Conservation (phyloP, 202 grass and related monocot species). For the Zoysia matrella region DNA sequence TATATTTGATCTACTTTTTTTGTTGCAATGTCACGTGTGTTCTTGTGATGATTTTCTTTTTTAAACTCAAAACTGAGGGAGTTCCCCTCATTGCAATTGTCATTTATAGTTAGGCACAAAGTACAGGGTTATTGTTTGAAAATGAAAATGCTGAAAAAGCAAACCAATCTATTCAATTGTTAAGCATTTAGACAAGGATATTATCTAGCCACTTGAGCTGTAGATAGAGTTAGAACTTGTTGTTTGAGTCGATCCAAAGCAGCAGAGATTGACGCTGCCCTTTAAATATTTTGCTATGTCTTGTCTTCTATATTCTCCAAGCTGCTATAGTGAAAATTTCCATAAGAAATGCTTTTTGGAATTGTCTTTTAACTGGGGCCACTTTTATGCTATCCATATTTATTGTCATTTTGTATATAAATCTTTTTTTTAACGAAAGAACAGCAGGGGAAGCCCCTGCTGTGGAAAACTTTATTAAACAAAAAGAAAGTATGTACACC, state of each 20-base stretch:
- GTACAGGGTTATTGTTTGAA: background rate
- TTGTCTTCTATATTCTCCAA: background rate
- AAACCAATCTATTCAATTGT: background rate
- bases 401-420: background rate
- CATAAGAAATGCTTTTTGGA: background rate
- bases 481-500: too few relatives aligned
- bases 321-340: background rate
- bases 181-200: background rate
- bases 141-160: background rate
- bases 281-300: background rate
- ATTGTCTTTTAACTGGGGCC: background rate
- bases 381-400: background rate
- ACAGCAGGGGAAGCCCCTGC: too few relatives aligned
- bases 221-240: background rate
- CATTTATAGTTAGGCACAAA: background rate
- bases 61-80: background rate
- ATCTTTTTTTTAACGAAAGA: background rate
- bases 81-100: background rate
- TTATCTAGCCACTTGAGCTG: background rate
- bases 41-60: background rate
- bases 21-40: background rate
- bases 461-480: too few relatives aligned
- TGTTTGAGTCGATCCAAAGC: background rate
- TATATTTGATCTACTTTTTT: background rate
- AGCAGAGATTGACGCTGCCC: background rate